Evolutionary conservation across 768 basidiomycete genomes (phyloP), one percentile per base, ranked within the genome.

Genomic region (Pisolithus tinctorius): DNA sequence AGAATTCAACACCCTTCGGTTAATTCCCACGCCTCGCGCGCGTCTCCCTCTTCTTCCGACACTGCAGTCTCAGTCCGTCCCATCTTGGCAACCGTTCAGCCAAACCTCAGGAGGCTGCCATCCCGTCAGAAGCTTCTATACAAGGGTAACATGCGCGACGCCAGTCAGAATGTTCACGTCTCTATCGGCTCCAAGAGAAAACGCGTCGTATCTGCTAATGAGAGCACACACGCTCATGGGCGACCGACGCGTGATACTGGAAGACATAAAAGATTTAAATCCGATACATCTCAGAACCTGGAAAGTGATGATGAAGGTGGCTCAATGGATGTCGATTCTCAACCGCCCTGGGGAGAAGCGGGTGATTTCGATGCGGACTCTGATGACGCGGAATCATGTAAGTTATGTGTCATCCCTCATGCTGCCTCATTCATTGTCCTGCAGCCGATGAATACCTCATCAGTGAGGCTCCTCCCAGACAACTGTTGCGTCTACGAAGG

Each of bases 391-490:
- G 73, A 74, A 54, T 74, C 71, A 37, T 74, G 75, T 78, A 65
- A 61, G 74, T 61, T 27, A 49, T 44, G 34, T 48, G 43, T 16
- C 6, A 53, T 29, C 42, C 25, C 23, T 39, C 47, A 37, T 52
- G 37, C 30, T 53, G 43, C 49, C 50, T 58, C 52, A 34, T 66
- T 60, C 41, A 60, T 53, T 57, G 47, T 50, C 55, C 60, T 57
- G 45, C 60, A 92, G 89, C 85, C 57, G 88, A 90, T 60, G 84
- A 87, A 59, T 81, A 83, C 60, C 74, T 88, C 47, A 78, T 90
- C 56, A 74, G 83, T 54, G 74, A 75, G 50, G 89, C 90, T 20
- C 69, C 80, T 27, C 59, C 74, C 9, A 78, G 80, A 51, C 77
- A 82, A 58, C 80, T 92, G 20, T 71, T 76, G 37, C 82, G 86